Conservation (phyloP, 306 rosid species). For the Canavalia gladiata region DNA sequence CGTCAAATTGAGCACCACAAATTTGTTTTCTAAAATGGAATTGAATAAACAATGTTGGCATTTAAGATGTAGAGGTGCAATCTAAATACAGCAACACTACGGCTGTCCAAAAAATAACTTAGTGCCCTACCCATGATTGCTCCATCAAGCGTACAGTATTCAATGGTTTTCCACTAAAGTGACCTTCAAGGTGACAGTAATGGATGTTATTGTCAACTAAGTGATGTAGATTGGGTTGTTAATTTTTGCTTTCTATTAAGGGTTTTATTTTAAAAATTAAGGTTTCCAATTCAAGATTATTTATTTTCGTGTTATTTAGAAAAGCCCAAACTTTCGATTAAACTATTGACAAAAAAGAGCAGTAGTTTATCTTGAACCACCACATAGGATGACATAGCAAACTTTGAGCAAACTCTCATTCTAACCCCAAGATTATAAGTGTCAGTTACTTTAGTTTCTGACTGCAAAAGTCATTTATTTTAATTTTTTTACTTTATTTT, state of each 20-base stretch:
- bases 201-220: neutral
- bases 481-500: too few relatives aligned
- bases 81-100: neutral
- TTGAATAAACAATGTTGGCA: neutral
- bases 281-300: slow-evolving; percentile 1
- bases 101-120: neutral
- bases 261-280: slow-evolving; percentile 2
- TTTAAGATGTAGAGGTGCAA: slow-evolving; percentile 34
- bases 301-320: neutral
- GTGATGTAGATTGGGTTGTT: neutral
- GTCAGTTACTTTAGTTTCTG: too few relatives aligned
- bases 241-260: neutral
- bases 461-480: too few relatives aligned
- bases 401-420: neutral
- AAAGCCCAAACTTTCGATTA: too few relatives aligned
- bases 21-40: slow-evolving; percentile 31
- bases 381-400: slow-evolving; percentile 24
- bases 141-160: neutral
- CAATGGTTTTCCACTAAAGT: neutral
- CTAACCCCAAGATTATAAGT: too few relatives aligned
- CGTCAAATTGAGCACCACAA: neutral
- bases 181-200: slow-evolving; percentile 15
- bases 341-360: neutral
- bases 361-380: neutral
- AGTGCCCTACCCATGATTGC: slow-evolving; percentile 6